A percentile compares a stretch with the other conserved stretches of the same genome.
Conservation (phyloP, 768 basidiomycete species). For the Serendipita sp. region DNA sequence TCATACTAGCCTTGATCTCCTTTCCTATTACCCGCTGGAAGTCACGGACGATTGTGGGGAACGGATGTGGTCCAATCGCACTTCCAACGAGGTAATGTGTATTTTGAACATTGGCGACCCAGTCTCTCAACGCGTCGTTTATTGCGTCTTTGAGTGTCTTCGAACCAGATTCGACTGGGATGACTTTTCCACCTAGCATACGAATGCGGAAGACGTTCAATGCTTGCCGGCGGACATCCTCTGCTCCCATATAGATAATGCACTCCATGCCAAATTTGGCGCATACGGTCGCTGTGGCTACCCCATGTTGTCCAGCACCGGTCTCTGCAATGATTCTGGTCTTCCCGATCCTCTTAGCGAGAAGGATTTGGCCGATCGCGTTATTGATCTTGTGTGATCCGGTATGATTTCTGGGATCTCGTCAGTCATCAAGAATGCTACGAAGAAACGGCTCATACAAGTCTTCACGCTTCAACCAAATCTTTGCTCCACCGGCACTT, state of each 20-base stretch:
- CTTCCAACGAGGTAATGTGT: conserved; percentile 98
- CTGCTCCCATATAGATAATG: conserved; percentile 93
- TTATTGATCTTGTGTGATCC: conserved; percentile 99
- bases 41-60: conserved; percentile 97
- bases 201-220: conserved; percentile 95
- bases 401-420: conserved; percentile 64
- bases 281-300: conserved; percentile 95
- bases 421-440: neutral
- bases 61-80: conserved; percentile 93
- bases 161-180: conserved; percentile 86
- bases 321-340: conserved; percentile 97
- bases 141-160: conserved; percentile 95
- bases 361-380: conserved; percentile 91
- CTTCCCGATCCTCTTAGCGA: conserved; percentile 89
- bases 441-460: conserved; percentile 30
- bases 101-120: conserved; percentile 87
- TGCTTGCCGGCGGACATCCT: conserved; percentile 90
- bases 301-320: conserved; percentile 96
- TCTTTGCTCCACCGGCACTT: conserved; percentile 79
- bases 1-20: conserved; percentile 83
- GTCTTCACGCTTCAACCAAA: conserved; percentile 97
- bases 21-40: conserved; percentile 90
- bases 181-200: conserved; percentile 92
- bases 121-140: conserved; percentile 95
- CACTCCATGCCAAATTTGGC: conserved; percentile 94